Conservation (phyloP, 2,329 filamentous ascomycete genomes). For the Pseudogymnoascus sp. region DNA sequence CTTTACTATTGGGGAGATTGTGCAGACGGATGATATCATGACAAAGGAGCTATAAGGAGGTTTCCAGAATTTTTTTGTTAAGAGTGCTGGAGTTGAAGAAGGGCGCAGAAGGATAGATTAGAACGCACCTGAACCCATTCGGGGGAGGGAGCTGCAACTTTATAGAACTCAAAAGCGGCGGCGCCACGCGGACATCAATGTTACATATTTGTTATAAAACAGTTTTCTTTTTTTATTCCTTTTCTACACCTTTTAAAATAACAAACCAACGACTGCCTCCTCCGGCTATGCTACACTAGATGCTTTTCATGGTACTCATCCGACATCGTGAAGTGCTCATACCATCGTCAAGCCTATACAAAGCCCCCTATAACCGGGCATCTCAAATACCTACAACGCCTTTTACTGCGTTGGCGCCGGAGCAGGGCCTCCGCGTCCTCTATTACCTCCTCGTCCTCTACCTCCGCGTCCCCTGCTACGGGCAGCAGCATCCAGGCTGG, state of each 20-base stretch:
- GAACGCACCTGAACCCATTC: neutral
- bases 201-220: neutral
- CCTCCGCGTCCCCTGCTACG: slow-evolving; percentile 27
- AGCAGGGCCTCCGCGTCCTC: slow-evolving; percentile 16
- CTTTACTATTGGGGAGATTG: slow-evolving; percentile 33
- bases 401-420: slow-evolving; percentile 9
- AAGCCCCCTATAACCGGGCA: neutral
- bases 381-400: neutral
- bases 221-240: neutral
- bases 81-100: neutral
- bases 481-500: slow-evolving; percentile 40
- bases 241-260: slow-evolving; percentile 1
- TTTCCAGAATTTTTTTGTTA: neutral
- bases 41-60: slow-evolving; percentile 26
- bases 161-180: neutral
- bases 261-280: neutral
- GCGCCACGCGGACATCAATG: neutral
- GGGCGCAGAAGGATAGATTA: neutral
- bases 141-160: neutral
- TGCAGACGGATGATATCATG: slow-evolving; percentile 37
- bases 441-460: slow-evolving; percentile 15
- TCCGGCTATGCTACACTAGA: slow-evolving; percentile 5
- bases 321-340: slow-evolving; percentile 1
- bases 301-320: slow-evolving; percentile 1
- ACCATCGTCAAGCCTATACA: slow-evolving; percentile 5